Conservation (phyloP, 352 stramenopile species). For the Aphanomyces stellatus region DNA sequence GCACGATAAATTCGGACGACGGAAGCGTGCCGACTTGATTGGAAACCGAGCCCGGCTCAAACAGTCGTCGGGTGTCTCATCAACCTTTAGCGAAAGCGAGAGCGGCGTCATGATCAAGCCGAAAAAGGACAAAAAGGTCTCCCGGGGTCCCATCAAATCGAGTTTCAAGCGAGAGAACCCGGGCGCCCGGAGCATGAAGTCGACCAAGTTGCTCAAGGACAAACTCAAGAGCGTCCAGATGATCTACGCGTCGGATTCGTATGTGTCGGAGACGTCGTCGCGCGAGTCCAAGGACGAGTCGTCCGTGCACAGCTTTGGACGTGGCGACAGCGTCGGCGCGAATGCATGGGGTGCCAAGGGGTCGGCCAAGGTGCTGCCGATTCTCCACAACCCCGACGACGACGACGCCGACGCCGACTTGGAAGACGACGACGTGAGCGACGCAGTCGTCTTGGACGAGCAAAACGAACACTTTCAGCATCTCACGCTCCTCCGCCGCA, state of each 20-base stretch:
- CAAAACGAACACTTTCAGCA: slow-evolving; percentile 9
- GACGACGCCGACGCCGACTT: not conserved
- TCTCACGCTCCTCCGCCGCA: not conserved
- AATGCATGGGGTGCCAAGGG: not conserved
- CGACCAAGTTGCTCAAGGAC: not conserved
- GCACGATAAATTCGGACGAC: not conserved
- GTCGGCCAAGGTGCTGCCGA: not conserved
- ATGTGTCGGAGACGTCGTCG: not conserved
- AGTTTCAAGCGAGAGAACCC: not conserved
- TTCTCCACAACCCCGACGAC: not conserved
- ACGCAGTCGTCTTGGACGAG: not conserved
- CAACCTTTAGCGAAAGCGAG: not conserved
- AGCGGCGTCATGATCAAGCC: not conserved
- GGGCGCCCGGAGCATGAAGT: not conserved
- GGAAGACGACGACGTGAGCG: not conserved
- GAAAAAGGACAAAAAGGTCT: not conserved
- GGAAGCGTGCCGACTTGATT: not conserved
- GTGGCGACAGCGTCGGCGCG: no score
- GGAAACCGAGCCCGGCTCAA: no score
- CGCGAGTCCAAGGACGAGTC: not conserved
- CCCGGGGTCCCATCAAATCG: not conserved
- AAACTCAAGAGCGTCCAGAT: not conserved
- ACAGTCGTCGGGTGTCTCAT: not conserved
- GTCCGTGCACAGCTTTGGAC: no score
- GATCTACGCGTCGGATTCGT: not conserved